Percentiles rank a stretch among this genome's conserved stretches.
Evolutionary conservation across 257 asterid genomes (phyloP).

Genomic region (Jaltomata sinuosa): DNA sequence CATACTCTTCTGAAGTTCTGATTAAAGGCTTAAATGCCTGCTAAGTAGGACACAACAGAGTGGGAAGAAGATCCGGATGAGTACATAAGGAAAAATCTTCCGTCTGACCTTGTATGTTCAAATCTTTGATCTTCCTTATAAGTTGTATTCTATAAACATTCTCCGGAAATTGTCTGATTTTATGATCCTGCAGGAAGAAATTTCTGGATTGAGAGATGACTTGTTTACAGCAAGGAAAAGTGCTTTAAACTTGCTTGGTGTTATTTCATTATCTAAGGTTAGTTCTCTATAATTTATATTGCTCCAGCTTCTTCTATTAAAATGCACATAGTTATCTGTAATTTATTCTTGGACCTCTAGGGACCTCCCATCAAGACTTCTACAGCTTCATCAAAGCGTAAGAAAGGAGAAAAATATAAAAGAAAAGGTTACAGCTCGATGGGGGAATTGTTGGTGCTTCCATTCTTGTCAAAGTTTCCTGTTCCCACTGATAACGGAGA

Average conservation of each 20-base stretch:
- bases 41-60: slow-evolving; percentile 22
- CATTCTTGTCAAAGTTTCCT: slow-evolving; percentile 31
- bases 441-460: slow-evolving; percentile 36
- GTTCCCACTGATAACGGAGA: slow-evolving; percentile 14
- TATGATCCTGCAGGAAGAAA: slow-evolving; percentile 20
- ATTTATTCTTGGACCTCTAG: slow-evolving; percentile 14
- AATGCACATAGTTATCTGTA: not conserved
- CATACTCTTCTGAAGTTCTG: not conserved
- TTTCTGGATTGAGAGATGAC: slow-evolving; percentile 36
- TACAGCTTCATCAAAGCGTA: slow-evolving; percentile 31
- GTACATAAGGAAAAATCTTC: slow-evolving; percentile 36
- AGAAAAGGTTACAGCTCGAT: slow-evolving; percentile 22
- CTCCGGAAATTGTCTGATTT: not conserved
- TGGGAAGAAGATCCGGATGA: slow-evolving; percentile 43
- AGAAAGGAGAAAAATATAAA: slow-evolving; percentile 32
- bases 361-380: slow-evolving; percentile 26
- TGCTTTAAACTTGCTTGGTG: slow-evolving; percentile 35
- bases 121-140: not conserved
- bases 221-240: slow-evolving; percentile 41
- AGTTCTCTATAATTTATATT: not conserved
- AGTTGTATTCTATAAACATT: not conserved
- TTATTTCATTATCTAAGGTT: slow-evolving; percentile 30
- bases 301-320: not conserved
- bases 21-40: not conserved
- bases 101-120: slow-evolving; percentile 31